These are phyloP conservation scores for Spongospora subterranea DNA, from an alignment of 208 protist genomes.

Conservation along the genomic window DNA sequence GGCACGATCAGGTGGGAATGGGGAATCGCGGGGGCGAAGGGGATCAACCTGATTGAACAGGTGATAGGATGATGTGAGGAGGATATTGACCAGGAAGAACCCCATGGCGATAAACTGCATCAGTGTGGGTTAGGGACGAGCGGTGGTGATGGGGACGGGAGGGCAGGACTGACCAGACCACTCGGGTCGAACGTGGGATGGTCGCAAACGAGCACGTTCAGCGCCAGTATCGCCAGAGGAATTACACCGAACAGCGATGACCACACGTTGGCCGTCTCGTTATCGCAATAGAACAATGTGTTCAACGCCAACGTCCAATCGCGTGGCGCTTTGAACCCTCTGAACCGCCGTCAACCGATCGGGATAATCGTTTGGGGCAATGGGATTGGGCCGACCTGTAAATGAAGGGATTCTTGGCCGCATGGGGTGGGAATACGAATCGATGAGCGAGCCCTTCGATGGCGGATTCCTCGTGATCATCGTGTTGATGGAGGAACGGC, in stretches of 20 bases:
- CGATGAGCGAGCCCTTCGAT: conserved; percentile 46
- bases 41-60: conserved; percentile 52
- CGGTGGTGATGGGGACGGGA: neutral
- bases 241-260: conserved; percentile 30
- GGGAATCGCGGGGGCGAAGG: neutral
- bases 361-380: no score
- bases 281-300: conserved; percentile 47
- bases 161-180: conserved; percentile 15
- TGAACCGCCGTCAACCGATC: neutral
- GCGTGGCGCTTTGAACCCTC: conserved; percentile 18
- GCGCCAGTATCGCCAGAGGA: neutral
- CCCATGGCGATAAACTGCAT: conserved; percentile 23
- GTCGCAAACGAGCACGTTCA: conserved; percentile 3
- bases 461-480: neutral
- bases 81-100: conserved; percentile 26
- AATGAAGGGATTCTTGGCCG: conserved; percentile 51
- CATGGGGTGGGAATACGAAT: conserved; percentile 50
- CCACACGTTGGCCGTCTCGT: conserved; percentile 53
- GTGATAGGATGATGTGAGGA: conserved; percentile 45
- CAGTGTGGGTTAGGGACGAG: neutral
- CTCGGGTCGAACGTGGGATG: neutral
- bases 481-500: neutral
- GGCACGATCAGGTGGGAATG: neutral
- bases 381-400: no score
- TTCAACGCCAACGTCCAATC: neutral